Evolutionary conservation across 2,329 filamentous ascomycete species (phyloP).

Genomic region (Thelonectria blattea): DNA sequence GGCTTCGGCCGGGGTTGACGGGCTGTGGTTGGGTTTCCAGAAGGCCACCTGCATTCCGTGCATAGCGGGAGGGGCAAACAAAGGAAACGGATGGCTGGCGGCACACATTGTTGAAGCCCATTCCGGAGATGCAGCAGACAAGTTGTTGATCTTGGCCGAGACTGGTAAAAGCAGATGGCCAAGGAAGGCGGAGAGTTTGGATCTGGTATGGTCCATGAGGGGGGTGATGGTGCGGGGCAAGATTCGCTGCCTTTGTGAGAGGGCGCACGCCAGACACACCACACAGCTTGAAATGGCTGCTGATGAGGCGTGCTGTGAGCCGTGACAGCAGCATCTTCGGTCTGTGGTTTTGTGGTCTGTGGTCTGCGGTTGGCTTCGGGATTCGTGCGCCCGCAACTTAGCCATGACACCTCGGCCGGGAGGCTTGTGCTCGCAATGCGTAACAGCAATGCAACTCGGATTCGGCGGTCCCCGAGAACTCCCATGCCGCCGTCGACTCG

Average conservation of each 20-base stretch:
- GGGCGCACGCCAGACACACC: background rate
- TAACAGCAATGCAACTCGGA: background rate
- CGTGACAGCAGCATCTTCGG: background rate
- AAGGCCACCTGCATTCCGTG: background rate
- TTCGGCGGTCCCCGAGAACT: background rate
- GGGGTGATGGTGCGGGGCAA: constrained; percentile 14
- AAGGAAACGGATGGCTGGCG: constrained; percentile 1
- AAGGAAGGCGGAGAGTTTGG: constrained; percentile 16
- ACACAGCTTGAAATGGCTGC: background rate
- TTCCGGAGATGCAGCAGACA: constrained; percentile 16
- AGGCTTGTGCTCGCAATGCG: background rate
- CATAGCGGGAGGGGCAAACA: background rate
- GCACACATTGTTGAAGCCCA: constrained; percentile 5
- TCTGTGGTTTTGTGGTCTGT: background rate
- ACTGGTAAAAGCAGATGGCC: constrained; percentile 15
- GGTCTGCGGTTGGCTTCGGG: background rate
- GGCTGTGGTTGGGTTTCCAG: background rate
- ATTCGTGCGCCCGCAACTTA: background rate
- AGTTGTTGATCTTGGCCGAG: constrained; percentile 22
- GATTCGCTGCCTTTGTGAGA: background rate
- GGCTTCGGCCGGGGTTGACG: background rate
- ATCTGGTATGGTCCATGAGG: constrained; percentile 10
- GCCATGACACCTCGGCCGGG: background rate
- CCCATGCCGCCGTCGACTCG: background rate
- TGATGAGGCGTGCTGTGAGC: no score